Evolutionary conservation across 305 asterid species (phyloP), one percentile per base, ranked within the genome.

Genomic region (Euphrasia arctica): DNA sequence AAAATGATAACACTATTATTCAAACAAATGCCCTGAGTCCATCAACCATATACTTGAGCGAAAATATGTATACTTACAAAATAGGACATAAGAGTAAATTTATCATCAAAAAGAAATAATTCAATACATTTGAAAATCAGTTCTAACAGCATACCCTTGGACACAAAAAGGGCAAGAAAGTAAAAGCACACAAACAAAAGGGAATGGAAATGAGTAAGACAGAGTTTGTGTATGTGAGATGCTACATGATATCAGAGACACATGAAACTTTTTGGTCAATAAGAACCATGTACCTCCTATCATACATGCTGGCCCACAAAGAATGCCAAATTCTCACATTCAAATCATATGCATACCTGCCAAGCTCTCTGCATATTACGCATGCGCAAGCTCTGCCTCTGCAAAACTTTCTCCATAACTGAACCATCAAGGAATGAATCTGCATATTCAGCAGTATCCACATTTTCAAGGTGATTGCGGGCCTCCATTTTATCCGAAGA

Each of bases 351-450:
- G 51, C 55, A 58, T 70, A 88, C 99, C 99, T 90, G 95, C 97
- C 97, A 93, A 73, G 92, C 65, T 76, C 99, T 84, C 81, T 93
- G 99, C 86, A 82, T 78, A 81, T 88, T 93, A 63, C 96, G 92
- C 99, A 90, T 84, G 69, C 95, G 96, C 85, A 90, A 82, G 82
- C 99, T 88, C 72, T 75, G 95, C 73, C 95, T 86, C 77, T 93
- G 99, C 65, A 93, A 86, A 79, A 93, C 92, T 80, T 82, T 93
- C 83, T 93, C 99, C 97, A 93, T 90, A 52, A 93, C 90, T 64
- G 96, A 86, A 70, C 76, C 91, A 74, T 93, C 99, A 63, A 90
- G 86, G 71, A 78, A 80, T 9, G 87, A 68, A 71, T 86, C 91
- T 42, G 76, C 64, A 74, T 80, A 77, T 75, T 80, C 95, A 71